Percentiles rank a stretch among this genome's conserved stretches.
Evolutionary conservation across 768 basidiomycete genomes (phyloP).

Genomic region (Postia placenta): DNA sequence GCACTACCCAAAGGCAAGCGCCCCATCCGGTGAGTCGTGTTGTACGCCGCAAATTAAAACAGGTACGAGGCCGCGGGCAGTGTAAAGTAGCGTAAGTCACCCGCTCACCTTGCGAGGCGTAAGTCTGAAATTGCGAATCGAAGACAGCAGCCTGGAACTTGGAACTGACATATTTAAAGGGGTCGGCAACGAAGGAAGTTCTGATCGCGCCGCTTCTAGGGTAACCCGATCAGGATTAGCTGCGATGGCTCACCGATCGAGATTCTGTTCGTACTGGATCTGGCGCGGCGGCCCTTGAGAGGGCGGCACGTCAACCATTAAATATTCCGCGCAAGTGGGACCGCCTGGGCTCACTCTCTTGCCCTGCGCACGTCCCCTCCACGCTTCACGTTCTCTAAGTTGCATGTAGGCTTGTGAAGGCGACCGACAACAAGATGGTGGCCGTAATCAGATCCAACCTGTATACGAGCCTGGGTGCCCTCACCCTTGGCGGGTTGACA

Average conservation of each 20-base stretch:
- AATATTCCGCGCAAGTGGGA: background rate
- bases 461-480: slow-evolving; percentile 13
- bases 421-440: background rate
- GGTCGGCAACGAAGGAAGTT: no score
- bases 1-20: no score
- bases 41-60: no score
- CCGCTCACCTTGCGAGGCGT: no score
- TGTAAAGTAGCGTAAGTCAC: no score
- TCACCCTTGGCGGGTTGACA: slow-evolving; percentile 19
- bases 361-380: background rate
- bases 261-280: background rate
- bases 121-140: no score
- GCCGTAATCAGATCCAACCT: slow-evolving; percentile 7
- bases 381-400: background rate
- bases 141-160: no score
- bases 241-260: background rate
- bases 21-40: no score
- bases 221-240: background rate
- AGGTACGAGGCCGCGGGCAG: no score
- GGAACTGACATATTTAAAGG: no score
- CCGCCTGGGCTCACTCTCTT: background rate
- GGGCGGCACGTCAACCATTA: background rate
- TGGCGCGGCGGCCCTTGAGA: background rate
- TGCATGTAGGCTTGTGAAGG: background rate
- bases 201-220: no score